These are phyloP conservation scores for Scheffersomyces lignicola DNA, from an alignment of 1,139 yeast species.

Conservation along the genomic window DNA sequence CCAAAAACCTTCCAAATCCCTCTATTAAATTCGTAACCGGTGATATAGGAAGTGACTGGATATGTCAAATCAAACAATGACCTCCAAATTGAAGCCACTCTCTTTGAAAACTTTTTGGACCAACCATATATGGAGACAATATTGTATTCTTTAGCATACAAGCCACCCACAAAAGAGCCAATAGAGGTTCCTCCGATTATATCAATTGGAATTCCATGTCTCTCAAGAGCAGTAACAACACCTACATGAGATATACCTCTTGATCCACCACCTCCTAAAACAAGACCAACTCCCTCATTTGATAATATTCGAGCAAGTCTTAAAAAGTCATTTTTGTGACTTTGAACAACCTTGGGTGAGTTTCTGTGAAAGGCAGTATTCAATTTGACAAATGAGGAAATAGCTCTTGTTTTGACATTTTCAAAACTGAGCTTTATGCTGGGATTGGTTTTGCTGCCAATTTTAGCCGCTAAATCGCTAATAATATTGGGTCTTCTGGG, in stretches of 20 bases:
- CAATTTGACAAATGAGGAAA: slow-evolving; percentile 23
- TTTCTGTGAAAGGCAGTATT: slow-evolving; percentile 15
- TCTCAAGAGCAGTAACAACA: slow-evolving; percentile 88
- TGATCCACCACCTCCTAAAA: slow-evolving; percentile 97
- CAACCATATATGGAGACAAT: slow-evolving; percentile 88
- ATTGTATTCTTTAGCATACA: slow-evolving; percentile 90
- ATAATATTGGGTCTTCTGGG: slow-evolving; percentile 23
- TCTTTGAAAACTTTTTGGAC: slow-evolving; percentile 79
- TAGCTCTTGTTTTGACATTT: slow-evolving; percentile 31
- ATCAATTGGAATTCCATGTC: slow-evolving; percentile 90
- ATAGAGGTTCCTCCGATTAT: slow-evolving; percentile 95
- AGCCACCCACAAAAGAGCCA: slow-evolving; percentile 93
- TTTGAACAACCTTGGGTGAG: slow-evolving; percentile 32
- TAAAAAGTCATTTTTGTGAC: slow-evolving; percentile 84
- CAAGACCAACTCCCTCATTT: slow-evolving; percentile 91
- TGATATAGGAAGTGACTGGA: slow-evolving; percentile 91
- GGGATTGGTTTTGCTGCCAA: slow-evolving; percentile 36
- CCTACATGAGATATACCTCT: slow-evolving; percentile 94
- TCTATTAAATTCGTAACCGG: slow-evolving; percentile 95
- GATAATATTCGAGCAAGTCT: slow-evolving; percentile 86
- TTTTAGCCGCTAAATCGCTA: slow-evolving; percentile 38
- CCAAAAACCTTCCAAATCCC: slow-evolving; percentile 97
- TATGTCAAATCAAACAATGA: slow-evolving; percentile 80
- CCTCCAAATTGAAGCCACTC: slow-evolving; percentile 87
- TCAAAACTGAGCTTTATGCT: slow-evolving; percentile 34